Conservation (phyloP, 768 basidiomycete genomes). For the Boletus sensibilis region DNA sequence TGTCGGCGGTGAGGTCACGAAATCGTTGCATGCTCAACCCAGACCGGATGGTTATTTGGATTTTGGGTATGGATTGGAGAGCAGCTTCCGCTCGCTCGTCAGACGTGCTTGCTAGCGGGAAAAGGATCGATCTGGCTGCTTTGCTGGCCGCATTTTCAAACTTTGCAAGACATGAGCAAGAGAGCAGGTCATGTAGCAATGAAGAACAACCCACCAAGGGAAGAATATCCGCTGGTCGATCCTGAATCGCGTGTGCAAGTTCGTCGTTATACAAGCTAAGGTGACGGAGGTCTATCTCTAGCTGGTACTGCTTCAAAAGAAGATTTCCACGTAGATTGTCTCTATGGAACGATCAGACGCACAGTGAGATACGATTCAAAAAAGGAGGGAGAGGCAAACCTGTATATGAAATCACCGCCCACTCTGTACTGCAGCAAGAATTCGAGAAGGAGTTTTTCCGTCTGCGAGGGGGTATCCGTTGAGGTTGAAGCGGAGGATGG, state of each 20-base stretch:
- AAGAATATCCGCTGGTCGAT: constrained; percentile 83
- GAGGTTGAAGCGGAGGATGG: constrained; percentile 46
- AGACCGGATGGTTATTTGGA: constrained; percentile 88
- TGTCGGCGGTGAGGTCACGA: constrained; percentile 89
- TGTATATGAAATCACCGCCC: constrained; percentile 88
- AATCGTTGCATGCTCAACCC: constrained; percentile 92
- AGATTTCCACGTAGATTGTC: constrained; percentile 90
- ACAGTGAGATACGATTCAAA: not conserved
- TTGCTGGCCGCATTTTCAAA: constrained; percentile 90
- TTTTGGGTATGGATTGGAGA: constrained; percentile 55
- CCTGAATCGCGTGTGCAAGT: constrained; percentile 87
- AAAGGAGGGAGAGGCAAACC: constrained; percentile 45
- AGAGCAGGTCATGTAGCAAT: not conserved
- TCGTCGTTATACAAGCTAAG: constrained; percentile 88
- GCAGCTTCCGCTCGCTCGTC: constrained; percentile 47
- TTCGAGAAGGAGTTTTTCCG: constrained; percentile 76
- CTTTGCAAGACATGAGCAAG: constrained; percentile 39
- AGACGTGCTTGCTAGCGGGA: constrained; percentile 65
- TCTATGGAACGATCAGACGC: constrained; percentile 33
- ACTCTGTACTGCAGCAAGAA: constrained; percentile 88
- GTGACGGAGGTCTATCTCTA: constrained; percentile 84
- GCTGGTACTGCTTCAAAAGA: constrained; percentile 80
- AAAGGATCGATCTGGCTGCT: constrained; percentile 79
- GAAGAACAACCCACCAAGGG: constrained; percentile 61
- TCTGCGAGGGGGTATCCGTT: constrained; percentile 76